A percentile compares a stretch with the other conserved stretches of the same genome.
Evolutionary conservation across 140 eudicot genomes (phyloP).

Genomic region (Stevia rebaudiana): DNA sequence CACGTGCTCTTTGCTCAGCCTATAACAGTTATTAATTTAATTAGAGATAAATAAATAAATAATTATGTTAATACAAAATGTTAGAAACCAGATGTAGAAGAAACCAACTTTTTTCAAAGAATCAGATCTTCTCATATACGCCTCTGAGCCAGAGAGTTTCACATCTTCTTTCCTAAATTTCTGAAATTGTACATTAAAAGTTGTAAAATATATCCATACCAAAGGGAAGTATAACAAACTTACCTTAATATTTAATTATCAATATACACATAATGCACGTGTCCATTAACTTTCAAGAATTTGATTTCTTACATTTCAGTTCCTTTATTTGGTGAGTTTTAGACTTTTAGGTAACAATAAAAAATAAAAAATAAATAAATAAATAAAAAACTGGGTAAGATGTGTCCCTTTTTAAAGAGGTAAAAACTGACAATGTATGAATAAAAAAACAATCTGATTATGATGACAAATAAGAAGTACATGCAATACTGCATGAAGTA

Average conservation of each 20-base stretch:
- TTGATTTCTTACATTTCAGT: background rate
- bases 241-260: background rate
- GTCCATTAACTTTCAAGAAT: background rate
- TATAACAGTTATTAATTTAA: constrained; percentile 18
- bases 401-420: background rate
- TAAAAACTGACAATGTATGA: background rate
- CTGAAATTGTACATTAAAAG: constrained; percentile 39
- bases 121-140: constrained; percentile 87
- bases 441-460: no score
- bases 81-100: background rate
- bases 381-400: background rate
- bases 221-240: constrained; percentile 4
- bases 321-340: background rate
- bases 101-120: constrained; percentile 67
- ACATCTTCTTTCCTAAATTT: constrained; percentile 88
- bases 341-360: background rate
- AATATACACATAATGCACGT: background rate
- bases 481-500: background rate
- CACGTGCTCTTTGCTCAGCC: constrained; percentile 96
- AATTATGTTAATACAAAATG: background rate
- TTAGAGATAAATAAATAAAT: no score
- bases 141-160: constrained; percentile 84
- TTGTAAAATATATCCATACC: constrained; percentile 2
- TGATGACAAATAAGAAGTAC: background rate
- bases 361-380: background rate